A percentile compares a stretch with the other conserved stretches of the same genome.
These are phyloP conservation scores for Thielaviopsis ethacetica DNA, from an alignment of 2,329 filamentous ascomycete genomes.

Conservation along the genomic window DNA sequence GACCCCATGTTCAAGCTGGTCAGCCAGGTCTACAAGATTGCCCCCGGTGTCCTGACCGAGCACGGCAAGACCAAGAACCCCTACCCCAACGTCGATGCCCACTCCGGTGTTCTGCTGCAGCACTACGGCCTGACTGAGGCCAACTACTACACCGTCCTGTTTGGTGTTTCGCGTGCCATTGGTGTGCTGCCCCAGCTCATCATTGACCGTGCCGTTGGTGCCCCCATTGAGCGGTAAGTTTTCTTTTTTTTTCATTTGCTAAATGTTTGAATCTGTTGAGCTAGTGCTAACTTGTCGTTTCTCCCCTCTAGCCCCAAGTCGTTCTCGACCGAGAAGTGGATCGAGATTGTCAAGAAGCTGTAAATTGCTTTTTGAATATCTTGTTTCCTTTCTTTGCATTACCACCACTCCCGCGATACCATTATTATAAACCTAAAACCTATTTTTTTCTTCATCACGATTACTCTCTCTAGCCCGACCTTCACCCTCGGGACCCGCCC, in stretches of 20 bases:
- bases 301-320: constrained; percentile 54
- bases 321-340: constrained; percentile 94
- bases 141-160: constrained; percentile 99
- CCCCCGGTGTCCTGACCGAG: constrained; percentile 91
- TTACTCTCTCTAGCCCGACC: constrained; percentile 3
- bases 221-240: constrained; percentile 71
- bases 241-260: not conserved
- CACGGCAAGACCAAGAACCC: constrained; percentile 99
- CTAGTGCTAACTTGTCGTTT: constrained; percentile 7
- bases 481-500: constrained; percentile 7
- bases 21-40: constrained; percentile 99
- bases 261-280: not conserved
- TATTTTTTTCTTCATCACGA: not conserved
- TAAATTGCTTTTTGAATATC: constrained; percentile 32
- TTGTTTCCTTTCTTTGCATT: constrained; percentile 1
- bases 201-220: constrained; percentile 94
- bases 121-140: constrained; percentile 98
- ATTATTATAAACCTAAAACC: not conserved
- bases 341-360: constrained; percentile 83
- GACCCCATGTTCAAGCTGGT: constrained; percentile 99
- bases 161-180: constrained; percentile 94
- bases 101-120: constrained; percentile 97
- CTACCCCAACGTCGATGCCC: constrained; percentile 95
- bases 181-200: constrained; percentile 98
- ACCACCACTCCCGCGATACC: not conserved